phyloP scores from a whole-genome alignment of 2,329 filamentous ascomycete species.

The Rosellinia necatrix region DNA sequence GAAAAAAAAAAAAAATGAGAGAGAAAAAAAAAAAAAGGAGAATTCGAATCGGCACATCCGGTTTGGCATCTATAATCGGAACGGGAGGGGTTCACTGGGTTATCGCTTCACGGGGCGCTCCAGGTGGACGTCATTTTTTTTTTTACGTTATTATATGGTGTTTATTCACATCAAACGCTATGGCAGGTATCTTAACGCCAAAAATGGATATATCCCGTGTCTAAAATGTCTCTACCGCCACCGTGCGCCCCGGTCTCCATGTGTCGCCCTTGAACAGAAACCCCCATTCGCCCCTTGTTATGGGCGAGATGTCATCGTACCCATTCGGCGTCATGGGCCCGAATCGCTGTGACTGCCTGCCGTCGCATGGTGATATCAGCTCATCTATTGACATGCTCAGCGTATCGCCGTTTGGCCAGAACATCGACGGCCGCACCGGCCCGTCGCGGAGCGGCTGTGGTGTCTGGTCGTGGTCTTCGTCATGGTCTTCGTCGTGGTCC shows the following conservation, averaged over 20 bases:
- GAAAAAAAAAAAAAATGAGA: too few relatives aligned
- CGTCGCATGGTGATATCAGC: conserved; percentile 39
- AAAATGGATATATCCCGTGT: too few relatives aligned
- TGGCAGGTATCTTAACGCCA: too few relatives aligned
- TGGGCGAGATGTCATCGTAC: conserved; percentile 66
- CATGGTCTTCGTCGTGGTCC: conserved; percentile 43
- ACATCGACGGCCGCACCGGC: conserved; percentile 24
- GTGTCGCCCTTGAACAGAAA: conserved; percentile 59
- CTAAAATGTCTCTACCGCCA: conserved; percentile 59
- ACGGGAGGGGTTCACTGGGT: not conserved
- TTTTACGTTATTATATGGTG: too few relatives aligned
- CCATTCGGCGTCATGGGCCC: conserved; percentile 62
- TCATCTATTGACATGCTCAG: conserved; percentile 49
- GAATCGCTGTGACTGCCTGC: conserved; percentile 34
- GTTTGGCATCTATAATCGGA: too few relatives aligned
- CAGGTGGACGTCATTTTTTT: conserved; percentile 8
- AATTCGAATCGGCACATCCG: too few relatives aligned
- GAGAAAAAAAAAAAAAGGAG: too few relatives aligned
- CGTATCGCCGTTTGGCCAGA: conserved; percentile 26
- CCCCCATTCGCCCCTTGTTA: conserved; percentile 66
- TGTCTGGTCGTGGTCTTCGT: conserved; percentile 37
- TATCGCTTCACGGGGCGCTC: not conserved
- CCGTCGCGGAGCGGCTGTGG: conserved; percentile 31
- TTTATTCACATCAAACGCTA: too few relatives aligned
- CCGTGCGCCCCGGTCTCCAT: conserved; percentile 51